These are phyloP conservation scores for Clarireedia monteithiana DNA, from an alignment of 2,329 filamentous ascomycete genomes.

Conservation along the genomic window DNA sequence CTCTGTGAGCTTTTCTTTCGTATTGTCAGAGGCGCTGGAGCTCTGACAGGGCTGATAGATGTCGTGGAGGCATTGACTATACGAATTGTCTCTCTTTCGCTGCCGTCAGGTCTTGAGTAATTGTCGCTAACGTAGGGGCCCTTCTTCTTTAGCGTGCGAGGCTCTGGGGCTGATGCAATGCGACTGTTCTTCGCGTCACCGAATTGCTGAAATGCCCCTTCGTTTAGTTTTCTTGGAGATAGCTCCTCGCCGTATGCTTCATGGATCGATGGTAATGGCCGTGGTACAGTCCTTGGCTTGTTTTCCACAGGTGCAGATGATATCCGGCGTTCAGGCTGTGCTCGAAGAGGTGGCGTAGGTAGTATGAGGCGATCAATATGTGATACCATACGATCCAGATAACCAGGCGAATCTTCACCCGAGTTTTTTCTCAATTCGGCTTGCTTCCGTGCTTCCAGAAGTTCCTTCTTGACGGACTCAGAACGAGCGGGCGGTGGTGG, in stretches of 20 bases:
- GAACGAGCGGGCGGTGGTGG: constrained; percentile 26
- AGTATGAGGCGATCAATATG: constrained; percentile 51
- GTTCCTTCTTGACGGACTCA: constrained; percentile 24
- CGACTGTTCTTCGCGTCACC: constrained; percentile 17
- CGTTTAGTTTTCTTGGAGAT: constrained; percentile 13
- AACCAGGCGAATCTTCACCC: constrained; percentile 31
- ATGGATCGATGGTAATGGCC: constrained; percentile 24
- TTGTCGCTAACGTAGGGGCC: constrained; percentile 11
- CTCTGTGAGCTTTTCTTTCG: constrained; percentile 25
- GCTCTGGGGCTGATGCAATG: constrained; percentile 27
- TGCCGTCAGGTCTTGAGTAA: no score
- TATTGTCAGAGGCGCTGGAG: constrained; percentile 27
- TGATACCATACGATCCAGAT: constrained; percentile 51
- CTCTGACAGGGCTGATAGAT: constrained; percentile 24
- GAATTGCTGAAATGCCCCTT: constrained; percentile 10
- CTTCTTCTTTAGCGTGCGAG: constrained; percentile 11
- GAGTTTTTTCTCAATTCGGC: constrained; percentile 24
- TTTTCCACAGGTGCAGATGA: constrained; percentile 37
- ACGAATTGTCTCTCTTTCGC: constrained; percentile 21
- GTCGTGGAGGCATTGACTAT: constrained; percentile 20
- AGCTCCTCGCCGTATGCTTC: constrained; percentile 19
- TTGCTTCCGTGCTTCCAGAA: constrained; percentile 25
- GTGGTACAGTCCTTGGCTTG: constrained; percentile 7
- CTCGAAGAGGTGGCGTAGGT: constrained; percentile 24
- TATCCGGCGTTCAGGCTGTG: constrained; percentile 31